Conservation (phyloP, 768 basidiomycete species). For the Aureoboletus auriporus region DNA sequence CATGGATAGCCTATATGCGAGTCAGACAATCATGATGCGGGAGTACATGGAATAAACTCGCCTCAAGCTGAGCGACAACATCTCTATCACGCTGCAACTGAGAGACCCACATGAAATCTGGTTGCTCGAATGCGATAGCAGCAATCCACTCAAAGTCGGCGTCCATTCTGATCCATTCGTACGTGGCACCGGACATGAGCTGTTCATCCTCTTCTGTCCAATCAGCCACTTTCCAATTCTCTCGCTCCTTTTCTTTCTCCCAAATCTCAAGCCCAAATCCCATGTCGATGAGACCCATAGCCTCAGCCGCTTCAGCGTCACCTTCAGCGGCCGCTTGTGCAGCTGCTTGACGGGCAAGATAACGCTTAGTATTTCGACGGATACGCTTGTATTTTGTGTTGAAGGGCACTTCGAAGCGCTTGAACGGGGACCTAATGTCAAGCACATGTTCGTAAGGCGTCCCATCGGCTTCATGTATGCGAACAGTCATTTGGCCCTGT, state of each 20-base stretch:
- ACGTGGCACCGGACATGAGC: slow-evolving; percentile 90
- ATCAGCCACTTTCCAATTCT: slow-evolving; percentile 95
- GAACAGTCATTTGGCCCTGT: slow-evolving; percentile 96
- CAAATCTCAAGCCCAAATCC: slow-evolving; percentile 91
- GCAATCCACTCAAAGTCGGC: slow-evolving; percentile 99
- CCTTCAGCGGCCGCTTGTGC: slow-evolving; percentile 92
- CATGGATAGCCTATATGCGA: slow-evolving; percentile 78
- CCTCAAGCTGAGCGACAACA: slow-evolving; percentile 96
- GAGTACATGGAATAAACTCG: slow-evolving; percentile 33
- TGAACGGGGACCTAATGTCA: slow-evolving; percentile 81
- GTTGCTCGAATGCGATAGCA: slow-evolving; percentile 88
- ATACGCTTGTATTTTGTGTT: slow-evolving; percentile 98
- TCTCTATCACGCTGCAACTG: slow-evolving; percentile 94
- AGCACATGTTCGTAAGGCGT: slow-evolving; percentile 98
- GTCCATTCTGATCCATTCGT: slow-evolving; percentile 99
- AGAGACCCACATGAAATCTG: slow-evolving; percentile 98
- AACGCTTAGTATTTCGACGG: slow-evolving; percentile 94
- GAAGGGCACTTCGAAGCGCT: slow-evolving; percentile 97
- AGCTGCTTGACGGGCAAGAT: slow-evolving; percentile 87
- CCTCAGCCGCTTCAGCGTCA: slow-evolving; percentile 87
- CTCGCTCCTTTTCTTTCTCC: slow-evolving; percentile 92
- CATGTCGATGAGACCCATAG: slow-evolving; percentile 92
- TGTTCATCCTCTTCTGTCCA: slow-evolving; percentile 98
- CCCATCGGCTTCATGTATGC: slow-evolving; percentile 98
- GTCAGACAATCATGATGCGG: slow-evolving; percentile 6